A percentile compares a stretch with the other conserved stretches of the same genome.
Conservation (phyloP, 176 grass and related monocot genomes). For the Tillandsia fasciculata region DNA sequence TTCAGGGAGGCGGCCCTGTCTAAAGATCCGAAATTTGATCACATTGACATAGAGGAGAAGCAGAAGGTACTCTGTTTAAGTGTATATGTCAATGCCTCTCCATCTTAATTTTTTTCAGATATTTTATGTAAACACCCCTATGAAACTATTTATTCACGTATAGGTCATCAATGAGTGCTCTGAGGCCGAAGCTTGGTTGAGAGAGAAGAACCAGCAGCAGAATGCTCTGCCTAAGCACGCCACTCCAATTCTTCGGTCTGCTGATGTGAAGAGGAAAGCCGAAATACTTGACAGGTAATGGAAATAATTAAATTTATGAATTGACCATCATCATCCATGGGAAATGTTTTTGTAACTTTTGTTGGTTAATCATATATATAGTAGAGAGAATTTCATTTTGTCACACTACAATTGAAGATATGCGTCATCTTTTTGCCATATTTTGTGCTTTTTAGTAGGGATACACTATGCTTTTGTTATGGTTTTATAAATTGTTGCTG, state of each 20-base stretch:
- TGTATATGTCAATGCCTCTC: neutral
- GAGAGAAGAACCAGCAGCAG: slow-evolving; percentile 65
- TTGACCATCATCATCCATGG: slow-evolving; percentile 1
- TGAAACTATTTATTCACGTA: neutral
- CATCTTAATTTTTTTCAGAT: neutral
- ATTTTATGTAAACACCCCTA: too few relatives aligned
- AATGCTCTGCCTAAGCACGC: slow-evolving; percentile 77
- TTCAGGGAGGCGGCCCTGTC: slow-evolving; percentile 75
- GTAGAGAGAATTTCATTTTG: neutral
- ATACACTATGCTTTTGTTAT: too few relatives aligned
- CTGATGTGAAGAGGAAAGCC: slow-evolving; percentile 62
- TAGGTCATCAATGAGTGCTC: slow-evolving; percentile 68
- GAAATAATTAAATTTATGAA: slow-evolving; percentile 12
- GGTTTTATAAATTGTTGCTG: too few relatives aligned
- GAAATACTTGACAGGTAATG: slow-evolving; percentile 71
- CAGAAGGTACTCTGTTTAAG: slow-evolving; percentile 49
- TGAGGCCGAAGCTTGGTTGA: slow-evolving; percentile 50
- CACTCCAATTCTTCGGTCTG: slow-evolving; percentile 42
- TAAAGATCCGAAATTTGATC: slow-evolving; percentile 62
- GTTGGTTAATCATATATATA: neutral
- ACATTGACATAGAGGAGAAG: slow-evolving; percentile 73
- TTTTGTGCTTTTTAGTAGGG: too few relatives aligned
- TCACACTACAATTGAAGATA: too few relatives aligned
- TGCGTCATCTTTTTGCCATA: too few relatives aligned
- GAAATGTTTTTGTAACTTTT: slow-evolving; percentile 3